Conservation (phyloP, 2,329 filamentous ascomycete genomes). For the Phialophora chinensis region DNA sequence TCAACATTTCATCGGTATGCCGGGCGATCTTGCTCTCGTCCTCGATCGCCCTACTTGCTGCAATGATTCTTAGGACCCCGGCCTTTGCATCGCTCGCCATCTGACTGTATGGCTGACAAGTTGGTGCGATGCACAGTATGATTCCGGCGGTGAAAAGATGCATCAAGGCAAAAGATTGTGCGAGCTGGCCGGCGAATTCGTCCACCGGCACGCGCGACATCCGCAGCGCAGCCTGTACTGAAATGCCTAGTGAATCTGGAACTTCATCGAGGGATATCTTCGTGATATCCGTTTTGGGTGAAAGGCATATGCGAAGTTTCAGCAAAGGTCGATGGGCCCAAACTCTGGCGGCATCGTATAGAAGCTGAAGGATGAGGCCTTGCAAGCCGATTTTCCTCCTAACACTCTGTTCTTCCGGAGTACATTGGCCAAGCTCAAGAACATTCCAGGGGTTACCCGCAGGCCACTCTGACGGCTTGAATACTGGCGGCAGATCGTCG, state of each 20-base stretch:
- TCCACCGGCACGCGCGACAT: conserved; percentile 42
- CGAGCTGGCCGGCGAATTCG: conserved; percentile 42
- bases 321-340: conserved; percentile 40
- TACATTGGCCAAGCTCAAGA: conserved; percentile 21
- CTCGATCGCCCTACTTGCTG: conserved; percentile 37
- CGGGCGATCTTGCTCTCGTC: conserved; percentile 41
- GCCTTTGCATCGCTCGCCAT: conserved; percentile 43
- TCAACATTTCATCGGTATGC: conserved; percentile 42
- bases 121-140: conserved; percentile 43
- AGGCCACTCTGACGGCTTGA: conserved; percentile 21
- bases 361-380: conserved; percentile 38
- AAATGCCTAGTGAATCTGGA: conserved; percentile 24
- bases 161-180: conserved; percentile 37
- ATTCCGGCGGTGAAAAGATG: conserved; percentile 39
- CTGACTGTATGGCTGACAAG: conserved; percentile 41
- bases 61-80: conserved; percentile 43
- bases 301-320: conserved; percentile 34
- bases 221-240: conserved; percentile 42
- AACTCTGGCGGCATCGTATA: conserved; percentile 41
- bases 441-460: conserved; percentile 21
- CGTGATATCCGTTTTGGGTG: conserved; percentile 14
- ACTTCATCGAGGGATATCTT: conserved; percentile 13
- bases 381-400: conserved; percentile 33
- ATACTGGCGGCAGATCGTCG: conserved; percentile 21
- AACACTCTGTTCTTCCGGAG: conserved; percentile 10